phyloP scores from a whole-genome alignment of 2,329 filamentous ascomycete genomes.

The Aspergillus sergii region DNA sequence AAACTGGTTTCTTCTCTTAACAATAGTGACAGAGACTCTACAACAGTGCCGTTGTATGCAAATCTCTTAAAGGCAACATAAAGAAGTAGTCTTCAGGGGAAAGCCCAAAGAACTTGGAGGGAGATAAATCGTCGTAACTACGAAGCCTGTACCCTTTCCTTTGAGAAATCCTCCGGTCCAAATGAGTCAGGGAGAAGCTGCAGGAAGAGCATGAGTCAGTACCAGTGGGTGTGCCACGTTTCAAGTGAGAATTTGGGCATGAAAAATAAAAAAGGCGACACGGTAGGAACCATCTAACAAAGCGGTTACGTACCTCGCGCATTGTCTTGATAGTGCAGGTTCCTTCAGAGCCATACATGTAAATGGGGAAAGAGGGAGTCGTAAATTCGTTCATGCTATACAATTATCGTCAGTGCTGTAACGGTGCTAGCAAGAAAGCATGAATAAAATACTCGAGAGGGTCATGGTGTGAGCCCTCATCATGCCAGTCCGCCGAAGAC shows the following conservation, averaged over 20 bases:
- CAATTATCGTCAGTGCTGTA: constrained; percentile 9
- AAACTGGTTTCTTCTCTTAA: neutral
- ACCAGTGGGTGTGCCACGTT: neutral
- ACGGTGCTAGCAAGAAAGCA: neutral
- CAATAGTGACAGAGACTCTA: neutral
- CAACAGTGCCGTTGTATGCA: neutral
- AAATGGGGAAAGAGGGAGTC: constrained; percentile 68
- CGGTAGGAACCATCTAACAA: neutral
- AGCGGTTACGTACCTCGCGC: constrained; percentile 38
- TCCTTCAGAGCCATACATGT: constrained; percentile 89
- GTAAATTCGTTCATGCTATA: constrained; percentile 73
- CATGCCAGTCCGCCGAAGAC: neutral
- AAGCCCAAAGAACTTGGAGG: neutral
- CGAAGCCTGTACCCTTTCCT: neutral
- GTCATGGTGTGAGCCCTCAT: neutral
- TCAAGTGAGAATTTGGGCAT: constrained; percentile 1
- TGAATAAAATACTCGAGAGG: neutral
- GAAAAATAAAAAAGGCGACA: neutral
- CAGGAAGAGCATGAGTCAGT: neutral
- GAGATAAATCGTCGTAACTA: neutral
- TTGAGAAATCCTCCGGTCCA: constrained; percentile 61
- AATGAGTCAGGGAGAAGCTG: constrained; percentile 71
- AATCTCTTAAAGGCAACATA: neutral
- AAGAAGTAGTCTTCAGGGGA: neutral
- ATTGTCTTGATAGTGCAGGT: constrained; percentile 53